Base-by-base conservation (phyloP, 2,329 filamentous ascomycete species). In the Monosporascus sp. region DNA sequence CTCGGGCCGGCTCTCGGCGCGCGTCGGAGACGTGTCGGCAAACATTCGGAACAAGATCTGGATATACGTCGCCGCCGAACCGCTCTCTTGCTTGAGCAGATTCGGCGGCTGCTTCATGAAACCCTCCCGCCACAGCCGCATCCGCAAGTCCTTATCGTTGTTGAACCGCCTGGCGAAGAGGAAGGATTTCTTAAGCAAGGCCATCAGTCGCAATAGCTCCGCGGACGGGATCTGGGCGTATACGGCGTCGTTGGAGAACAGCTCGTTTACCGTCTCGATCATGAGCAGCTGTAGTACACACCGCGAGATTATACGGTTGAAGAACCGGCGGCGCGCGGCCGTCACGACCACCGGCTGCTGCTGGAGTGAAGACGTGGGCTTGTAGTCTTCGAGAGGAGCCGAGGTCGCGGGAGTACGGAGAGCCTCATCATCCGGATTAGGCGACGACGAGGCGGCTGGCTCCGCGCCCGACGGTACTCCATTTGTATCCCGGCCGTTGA, bases 81-180 rank as follows among this genome's bases (percentile, higher is more conserved):
- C 93, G 56, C 85, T 90, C 74, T 99, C 94, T 70, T 99, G 94
- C 75, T 99, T 99, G 31, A 99, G 81, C 14, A 99, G 78, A 65
- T 99, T 99, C 3, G 94, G 94, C 17, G 94, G 93, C 68, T 99
- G 94, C 74, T 96, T 96, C 94, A 99, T 99, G 78, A 99, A 99
- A 0, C 95, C 94, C 70, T 99, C 94, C 49, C 91, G 82, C 91
- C 95, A 99, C 19, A 99, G 79, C 19, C 90, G 85, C 80, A 96
- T 96, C 46, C 94, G 86, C 38, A 99, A 78, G 61, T 97, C 94
- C 72, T 96, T 96, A 73, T 99, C 92, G 58, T 91, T 91, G 70
- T 99, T 99, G 79, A 99, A 99, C 63, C 88, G 89, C 66, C 95
- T 92, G 45, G 95, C 94, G 63, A 99, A 99, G 55, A 95, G 85